Conservation (phyloP, 2,329 filamentous ascomycete genomes). For the Purpureocillium takamizusanense region DNA sequence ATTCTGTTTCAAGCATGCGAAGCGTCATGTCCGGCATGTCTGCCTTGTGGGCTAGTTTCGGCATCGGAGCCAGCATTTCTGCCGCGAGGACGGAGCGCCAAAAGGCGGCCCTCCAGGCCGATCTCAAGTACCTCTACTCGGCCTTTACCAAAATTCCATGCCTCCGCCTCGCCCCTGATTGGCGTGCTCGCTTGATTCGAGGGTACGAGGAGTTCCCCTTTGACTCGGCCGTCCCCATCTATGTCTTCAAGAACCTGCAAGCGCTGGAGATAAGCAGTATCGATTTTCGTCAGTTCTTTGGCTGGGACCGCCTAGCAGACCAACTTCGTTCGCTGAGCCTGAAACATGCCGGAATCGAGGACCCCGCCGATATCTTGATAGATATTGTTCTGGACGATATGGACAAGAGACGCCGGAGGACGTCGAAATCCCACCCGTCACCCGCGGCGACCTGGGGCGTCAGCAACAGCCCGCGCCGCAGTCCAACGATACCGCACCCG, state of each 20-base stretch:
- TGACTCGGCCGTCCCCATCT: conserved; percentile 91
- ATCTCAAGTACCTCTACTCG: conserved; percentile 94
- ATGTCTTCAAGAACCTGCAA: conserved; percentile 94
- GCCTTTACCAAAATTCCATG: conserved; percentile 98
- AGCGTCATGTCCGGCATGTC: conserved; percentile 98
- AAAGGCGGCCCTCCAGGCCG: conserved; percentile 74
- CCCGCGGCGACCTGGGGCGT: conserved; percentile 63
- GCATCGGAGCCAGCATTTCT: conserved; percentile 70
- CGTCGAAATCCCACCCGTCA: conserved; percentile 76
- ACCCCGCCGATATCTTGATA: conserved; percentile 81
- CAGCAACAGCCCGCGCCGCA: conserved; percentile 48
- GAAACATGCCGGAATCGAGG: conserved; percentile 79
- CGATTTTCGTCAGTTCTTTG: conserved; percentile 94
- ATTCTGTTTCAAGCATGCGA: conserved; percentile 91
- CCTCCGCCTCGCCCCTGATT: conserved; percentile 82
- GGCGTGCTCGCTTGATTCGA: conserved; percentile 78
- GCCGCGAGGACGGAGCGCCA: conserved; percentile 81
- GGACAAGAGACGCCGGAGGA: conserved; percentile 80
- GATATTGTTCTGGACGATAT: conserved; percentile 95
- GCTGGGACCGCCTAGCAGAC: conserved; percentile 90
- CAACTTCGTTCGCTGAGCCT: conserved; percentile 83
- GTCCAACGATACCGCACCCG: conserved; percentile 52
- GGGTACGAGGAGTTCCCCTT: conserved; percentile 98
- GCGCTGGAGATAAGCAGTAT: conserved; percentile 90
- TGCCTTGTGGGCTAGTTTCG: conserved; percentile 81